Percentiles rank a stretch among this genome's conserved stretches.
Evolutionary conservation across 805 yeast species (phyloP).

Genomic region (Jamesozyma rosinii): DNA sequence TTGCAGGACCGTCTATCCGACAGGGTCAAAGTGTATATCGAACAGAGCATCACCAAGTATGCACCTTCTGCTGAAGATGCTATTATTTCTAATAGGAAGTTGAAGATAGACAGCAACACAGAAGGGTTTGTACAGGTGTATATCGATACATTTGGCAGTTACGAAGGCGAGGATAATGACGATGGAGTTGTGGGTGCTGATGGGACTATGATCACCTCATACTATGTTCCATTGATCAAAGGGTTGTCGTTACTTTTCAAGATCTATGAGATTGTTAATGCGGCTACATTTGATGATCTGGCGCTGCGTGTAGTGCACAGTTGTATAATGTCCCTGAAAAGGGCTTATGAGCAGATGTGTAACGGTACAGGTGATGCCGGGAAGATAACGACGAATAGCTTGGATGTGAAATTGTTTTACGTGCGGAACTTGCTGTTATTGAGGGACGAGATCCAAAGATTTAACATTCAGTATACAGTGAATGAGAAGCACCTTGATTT

Average conservation of each 20-base stretch:
- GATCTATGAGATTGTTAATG: constrained; percentile 70
- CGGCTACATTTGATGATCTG: constrained; percentile 74
- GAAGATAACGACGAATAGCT: constrained; percentile 5
- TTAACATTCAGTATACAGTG: constrained; percentile 69
- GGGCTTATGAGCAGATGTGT: constrained; percentile 43
- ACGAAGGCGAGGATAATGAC: not conserved
- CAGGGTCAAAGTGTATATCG: constrained; percentile 65
- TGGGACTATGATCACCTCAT: constrained; percentile 13
- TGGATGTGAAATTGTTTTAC: constrained; percentile 57
- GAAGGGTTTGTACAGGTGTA: constrained; percentile 7
- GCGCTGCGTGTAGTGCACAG: constrained; percentile 82
- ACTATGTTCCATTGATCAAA: constrained; percentile 64
- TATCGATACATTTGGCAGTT: constrained; percentile 2
- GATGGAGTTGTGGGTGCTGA: not conserved
- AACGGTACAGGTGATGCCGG: not conserved
- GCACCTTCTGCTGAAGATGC: constrained; percentile 62
- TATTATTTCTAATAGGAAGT: constrained; percentile 41
- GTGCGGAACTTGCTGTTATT: constrained; percentile 64
- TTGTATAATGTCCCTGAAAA: constrained; percentile 53
- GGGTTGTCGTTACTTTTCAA: constrained; percentile 64
- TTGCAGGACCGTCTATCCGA: constrained; percentile 75
- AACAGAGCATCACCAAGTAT: constrained; percentile 56
- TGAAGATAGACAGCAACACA: constrained; percentile 15
- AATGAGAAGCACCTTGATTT: constrained; percentile 68
- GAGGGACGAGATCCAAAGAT: constrained; percentile 58